Evolutionary conservation across 768 basidiomycete genomes (phyloP), one percentile per base, ranked within the genome.

Genomic region (Gyrodon lividus): DNA sequence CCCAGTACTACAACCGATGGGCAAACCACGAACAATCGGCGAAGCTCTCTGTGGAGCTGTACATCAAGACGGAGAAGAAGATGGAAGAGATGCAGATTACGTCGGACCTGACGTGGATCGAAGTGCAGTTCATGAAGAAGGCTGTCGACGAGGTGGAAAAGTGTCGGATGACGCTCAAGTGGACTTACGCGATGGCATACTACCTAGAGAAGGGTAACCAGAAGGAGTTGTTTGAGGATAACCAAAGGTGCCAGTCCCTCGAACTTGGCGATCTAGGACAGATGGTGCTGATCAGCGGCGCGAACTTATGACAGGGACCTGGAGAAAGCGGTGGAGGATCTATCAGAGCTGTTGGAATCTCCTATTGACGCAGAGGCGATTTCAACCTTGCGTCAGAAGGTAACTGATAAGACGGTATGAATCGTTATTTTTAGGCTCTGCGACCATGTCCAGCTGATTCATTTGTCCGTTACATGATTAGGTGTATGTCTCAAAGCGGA

Each of bases 11-110:
- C 76, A 98, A 97, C 69, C 91, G 97, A 35, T 99, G 92, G 91
- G 92, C 97, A 7, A 99, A 99, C 70, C 97, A 99, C 73, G 97
- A 99, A 66, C 95, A 97, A 67, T 97, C 95, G n/a, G 93, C 95
- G 45, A 95, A 94, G 72, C 85, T 99, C 45, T 94, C 96, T 16
- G 69, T 90, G 14, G 93, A 98, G 57, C 76, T 98, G 37, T 96
- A 95, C 69, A 79, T 79, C 50, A 94, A 94, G 76, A 98, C 96
- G 12, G 95, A 99, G 80, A 94, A 96, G 82, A 98, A 98, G 84
- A 99, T 99, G 97, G 94, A 98, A 70, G 93, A 97, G 72, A 96
- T 98, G 88, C 97, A 98, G 75, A 81, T 93, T 56, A 87, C 86
- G 10, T 93, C 92, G 2, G 79, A 84, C 49, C 73, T 99, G 34